phyloP scores from a whole-genome alignment of 108 stramenopile species.

The Asterionellopsis glacialis region DNA sequence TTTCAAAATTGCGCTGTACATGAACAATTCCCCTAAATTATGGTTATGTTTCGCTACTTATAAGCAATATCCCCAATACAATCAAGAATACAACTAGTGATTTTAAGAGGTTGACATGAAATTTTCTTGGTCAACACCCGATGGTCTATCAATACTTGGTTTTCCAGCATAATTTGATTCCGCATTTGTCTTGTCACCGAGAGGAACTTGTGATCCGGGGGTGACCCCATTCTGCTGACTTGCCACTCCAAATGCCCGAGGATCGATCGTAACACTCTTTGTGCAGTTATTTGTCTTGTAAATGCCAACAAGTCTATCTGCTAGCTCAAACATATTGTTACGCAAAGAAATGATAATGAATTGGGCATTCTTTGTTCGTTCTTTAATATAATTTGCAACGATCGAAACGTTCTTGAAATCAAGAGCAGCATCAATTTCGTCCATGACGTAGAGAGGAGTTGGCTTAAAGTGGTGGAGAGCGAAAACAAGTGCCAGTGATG shows the following conservation, averaged over 20 bases:
- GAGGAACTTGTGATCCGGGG: not conserved
- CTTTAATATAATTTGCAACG: constrained; percentile 99
- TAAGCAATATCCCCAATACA: too few relatives aligned
- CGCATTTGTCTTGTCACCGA: constrained; percentile 2
- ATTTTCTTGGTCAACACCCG: too few relatives aligned
- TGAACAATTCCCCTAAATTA: too few relatives aligned
- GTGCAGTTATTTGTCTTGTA: constrained; percentile 98
- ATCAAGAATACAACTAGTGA: too few relatives aligned
- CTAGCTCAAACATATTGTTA: constrained; percentile 99
- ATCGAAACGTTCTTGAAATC: constrained; percentile 99
- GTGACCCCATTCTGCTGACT: not conserved
- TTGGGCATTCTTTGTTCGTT: constrained; percentile 97
- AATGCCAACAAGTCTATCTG: constrained; percentile 96
- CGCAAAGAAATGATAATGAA: constrained; percentile 98
- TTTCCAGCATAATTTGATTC: too few relatives aligned
- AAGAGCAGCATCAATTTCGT: constrained; percentile 99
- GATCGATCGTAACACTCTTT: constrained; percentile 96
- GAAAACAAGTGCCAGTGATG: constrained; percentile 97
- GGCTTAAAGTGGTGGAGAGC: constrained; percentile 99
- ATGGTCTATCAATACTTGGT: too few relatives aligned
- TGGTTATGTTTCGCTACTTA: too few relatives aligned
- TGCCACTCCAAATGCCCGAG: constrained; percentile 19
- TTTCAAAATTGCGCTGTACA: too few relatives aligned
- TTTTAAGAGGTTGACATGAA: too few relatives aligned
- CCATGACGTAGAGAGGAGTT: constrained; percentile 99